phyloP scores from a whole-genome alignment of 768 basidiomycete genomes.

The Bullera alba region DNA sequence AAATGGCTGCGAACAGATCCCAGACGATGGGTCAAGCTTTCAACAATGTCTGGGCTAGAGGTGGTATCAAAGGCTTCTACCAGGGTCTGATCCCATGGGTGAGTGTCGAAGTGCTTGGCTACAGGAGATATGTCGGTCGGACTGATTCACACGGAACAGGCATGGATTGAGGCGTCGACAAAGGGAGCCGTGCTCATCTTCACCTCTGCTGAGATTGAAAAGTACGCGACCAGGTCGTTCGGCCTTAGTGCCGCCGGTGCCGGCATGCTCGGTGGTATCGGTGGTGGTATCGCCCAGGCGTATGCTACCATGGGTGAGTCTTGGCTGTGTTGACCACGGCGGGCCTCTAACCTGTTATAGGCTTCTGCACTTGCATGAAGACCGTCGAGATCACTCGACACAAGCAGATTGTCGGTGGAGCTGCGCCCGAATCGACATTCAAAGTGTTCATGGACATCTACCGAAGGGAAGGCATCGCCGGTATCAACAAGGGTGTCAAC shows the following conservation, averaged over 20 bases:
- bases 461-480: constrained; percentile 81
- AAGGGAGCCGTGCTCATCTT: constrained; percentile 96
- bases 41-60: constrained; percentile 80
- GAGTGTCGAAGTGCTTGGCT: constrained; percentile 39
- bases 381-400: constrained; percentile 68
- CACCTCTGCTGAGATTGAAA: constrained; percentile 90
- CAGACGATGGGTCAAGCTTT: constrained; percentile 85
- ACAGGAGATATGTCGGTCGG: neutral
- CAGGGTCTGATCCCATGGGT: constrained; percentile 99
- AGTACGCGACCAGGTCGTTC: constrained; percentile 53
- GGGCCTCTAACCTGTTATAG: constrained; percentile 50
- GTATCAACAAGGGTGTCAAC: constrained; percentile 99
- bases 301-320: constrained; percentile 98
- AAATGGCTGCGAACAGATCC: constrained; percentile 95
- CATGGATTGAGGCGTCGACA: constrained; percentile 99
- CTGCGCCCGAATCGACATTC: constrained; percentile 85
- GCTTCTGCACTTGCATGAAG: constrained; percentile 99
- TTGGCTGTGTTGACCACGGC: constrained; percentile 1
- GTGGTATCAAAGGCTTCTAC: constrained; percentile 83
- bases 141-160: constrained; percentile 51
- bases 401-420: constrained; percentile 77
- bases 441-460: constrained; percentile 92
- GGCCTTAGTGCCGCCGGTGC: constrained; percentile 73
- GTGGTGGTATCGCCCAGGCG: constrained; percentile 92
- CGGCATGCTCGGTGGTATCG: constrained; percentile 93